phyloP scores from a whole-genome alignment of 768 basidiomycete genomes.

The Cubamyces lactineus region DNA sequence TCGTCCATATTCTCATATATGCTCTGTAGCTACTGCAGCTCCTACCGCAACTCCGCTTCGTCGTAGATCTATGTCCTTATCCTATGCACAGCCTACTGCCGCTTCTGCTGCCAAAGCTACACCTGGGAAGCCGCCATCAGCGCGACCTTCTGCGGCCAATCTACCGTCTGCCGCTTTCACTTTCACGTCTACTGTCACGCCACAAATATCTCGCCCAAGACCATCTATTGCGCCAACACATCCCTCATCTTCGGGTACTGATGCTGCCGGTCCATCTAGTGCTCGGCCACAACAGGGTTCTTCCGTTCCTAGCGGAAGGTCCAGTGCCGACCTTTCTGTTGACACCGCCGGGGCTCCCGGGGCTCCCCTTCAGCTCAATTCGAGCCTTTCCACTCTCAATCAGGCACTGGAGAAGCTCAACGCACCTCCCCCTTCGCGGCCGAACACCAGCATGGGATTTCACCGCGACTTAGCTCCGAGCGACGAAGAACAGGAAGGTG shows the following conservation, averaged over 20 bases:
- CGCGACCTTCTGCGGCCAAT: background rate
- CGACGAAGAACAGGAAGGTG: constrained; percentile 20
- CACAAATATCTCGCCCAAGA: background rate
- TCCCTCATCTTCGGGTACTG: background rate
- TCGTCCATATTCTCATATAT: background rate
- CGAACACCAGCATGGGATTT: constrained; percentile 75
- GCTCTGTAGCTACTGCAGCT: background rate
- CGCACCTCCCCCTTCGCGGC: constrained; percentile 64
- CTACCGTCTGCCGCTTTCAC: constrained; percentile 1
- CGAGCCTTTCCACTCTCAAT: constrained; percentile 62
- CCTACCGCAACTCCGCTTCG: constrained; percentile 2
- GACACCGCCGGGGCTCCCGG: background rate
- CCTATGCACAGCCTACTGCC: constrained; percentile 14
- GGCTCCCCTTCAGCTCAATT: constrained; percentile 12
- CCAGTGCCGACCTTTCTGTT: background rate
- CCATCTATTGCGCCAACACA: background rate
- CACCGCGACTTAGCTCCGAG: constrained; percentile 38
- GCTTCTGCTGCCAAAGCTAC: constrained; percentile 9
- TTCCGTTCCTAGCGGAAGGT: too few species aligned
- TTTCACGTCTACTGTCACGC: background rate
- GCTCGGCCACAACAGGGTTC: background rate
- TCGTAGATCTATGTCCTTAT: constrained; percentile 7
- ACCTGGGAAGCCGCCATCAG: constrained; percentile 7
- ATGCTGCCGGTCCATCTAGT: background rate
- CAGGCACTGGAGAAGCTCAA: constrained; percentile 72